Evolutionary conservation across 768 basidiomycete genomes (phyloP), one percentile per base, ranked within the genome.

Genomic region (Kwoniella dejecticola): DNA sequence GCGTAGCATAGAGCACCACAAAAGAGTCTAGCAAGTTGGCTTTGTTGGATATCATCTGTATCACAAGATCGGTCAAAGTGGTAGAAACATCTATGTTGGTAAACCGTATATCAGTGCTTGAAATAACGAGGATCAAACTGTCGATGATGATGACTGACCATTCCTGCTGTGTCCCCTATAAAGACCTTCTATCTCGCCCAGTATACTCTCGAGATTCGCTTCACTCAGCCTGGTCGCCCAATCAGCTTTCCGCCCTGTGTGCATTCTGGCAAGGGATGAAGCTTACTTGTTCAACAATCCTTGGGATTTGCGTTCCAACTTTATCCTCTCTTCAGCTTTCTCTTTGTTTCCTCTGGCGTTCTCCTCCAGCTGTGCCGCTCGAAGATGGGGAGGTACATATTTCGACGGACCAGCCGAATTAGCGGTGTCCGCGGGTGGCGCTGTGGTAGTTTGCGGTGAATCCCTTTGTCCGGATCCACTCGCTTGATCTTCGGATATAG

Each of bases 11-110:
- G 1, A 96, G 82, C 11, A 90, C 87, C 42, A 96, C 90, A 70
- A 90, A 94, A 5, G 90, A 90, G 76, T 95, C 92, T 41, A 96
- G 83, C 3, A 90, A 82, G 26, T 88, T 87, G 0, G 89, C 85
- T 76, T 89, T 89, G 17, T 87, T 84, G 2, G 90, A 86, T 55
- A 94, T 89, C 42, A 88, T 87, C 57, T 87, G 83, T 48, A 92
- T 84, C 52, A 95, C 85, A 49, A 96, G 81, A 2, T 80, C 83
- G 5, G 91, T 90, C 45, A 94, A 74, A 5, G 85, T 86, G 0
- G 87, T 86, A 0, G 91, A 90, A 2, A 94, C 88, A 69, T 94
- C 93, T 94, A 54, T 11, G 29, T 21, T 31, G 44, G 26, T 21
- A 42, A 13, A 17, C 47, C 33, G n/a, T n/a, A n/a, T n/a, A n/a